Base-by-base conservation (phyloP, 805 yeast species). In the Candida piceae region DNA sequence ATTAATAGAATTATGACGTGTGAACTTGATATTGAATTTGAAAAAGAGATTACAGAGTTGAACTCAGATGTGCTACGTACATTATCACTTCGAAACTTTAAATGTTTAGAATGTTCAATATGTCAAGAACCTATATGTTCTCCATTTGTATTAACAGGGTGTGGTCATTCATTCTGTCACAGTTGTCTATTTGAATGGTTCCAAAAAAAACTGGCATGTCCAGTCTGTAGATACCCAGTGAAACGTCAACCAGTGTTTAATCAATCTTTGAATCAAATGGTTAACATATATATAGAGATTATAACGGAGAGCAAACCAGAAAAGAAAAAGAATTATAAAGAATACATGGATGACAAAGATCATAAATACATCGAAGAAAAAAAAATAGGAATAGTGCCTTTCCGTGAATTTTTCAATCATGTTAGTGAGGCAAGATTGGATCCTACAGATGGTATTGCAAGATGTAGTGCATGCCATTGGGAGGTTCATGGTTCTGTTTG, bases 391-490 rank as follows among this genome's bases (percentile, higher is more conserved):
- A 47, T 57, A 17, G 57, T 58, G 3, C 53, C 78, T 29, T 81
- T 75, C 57, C 70, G 69, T 3, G 69, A 67, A 23, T 52, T 70
- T 3, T 80, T 81, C 55, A 60, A 65, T n/a, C 54, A 58, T 34
- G 52, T 68, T 13, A 73, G 76, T 3, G 57, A 67, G 12, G 78
- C 81, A 0, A 56, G 77, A 3, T 63, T 79, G 1, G 88, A 80
- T 49, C 64, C 63, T 20, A 74, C 75, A 20, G 90, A 84, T 49
- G 88, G 88, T 2, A 84, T 83, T 8, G 75, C 83, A 0, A 60
- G 90, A 37, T 84, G 93, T 51, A 74, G 83, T 7, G 72, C 75
- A 39, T 84, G 93, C 54, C 87, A 79, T 50, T 84, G 90, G 90
- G 90, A 84, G 49, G 77, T 82, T 1, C 75, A 74, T 42, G 87